Evolutionary conservation across 139 green algal species (phyloP), one percentile per base, ranked within the genome.

Genomic region (Asterochloris erici): DNA sequence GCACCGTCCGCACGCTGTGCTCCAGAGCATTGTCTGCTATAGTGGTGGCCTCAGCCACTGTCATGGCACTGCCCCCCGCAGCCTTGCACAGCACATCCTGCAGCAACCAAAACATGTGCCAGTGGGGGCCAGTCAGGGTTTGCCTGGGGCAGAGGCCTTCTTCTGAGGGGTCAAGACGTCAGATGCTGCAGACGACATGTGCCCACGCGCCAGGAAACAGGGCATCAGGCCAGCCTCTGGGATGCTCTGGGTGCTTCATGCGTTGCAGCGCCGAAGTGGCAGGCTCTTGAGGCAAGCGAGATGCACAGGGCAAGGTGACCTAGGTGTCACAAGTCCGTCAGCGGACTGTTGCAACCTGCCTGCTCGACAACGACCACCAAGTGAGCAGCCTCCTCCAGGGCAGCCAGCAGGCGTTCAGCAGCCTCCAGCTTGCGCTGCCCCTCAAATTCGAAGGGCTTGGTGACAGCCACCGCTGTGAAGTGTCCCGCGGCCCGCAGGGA

Each of bases 21-120:
- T 95, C 93, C 83, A 97, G 87, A 21, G 94, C 94, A 63, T 88
- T 94, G 89, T 97, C 92, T 1, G 94, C 90, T 63, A 97, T 96
- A 28, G 87, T 85, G 13, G 88, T 91, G 15, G 94, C 93, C 70
- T 97, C 83, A 0, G 86, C 82, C 76, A 97, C 90, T 0, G 93
- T 96, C 81, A 97, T 87, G 80, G 84, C 62, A 19, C 28, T 54
- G 0, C 73, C 84, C 12, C 66, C 79, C 13, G n/a, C 74, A 47
- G 81, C 79, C 60, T 81, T 75, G n/a, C 62, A 68, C 70, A 86
- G 64, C 14, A 83, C 83, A 71, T 86, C 82, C 73, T 88, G 83
- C 78, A 84, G 12, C 61, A 24, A 66, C 28, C 38, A 54, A 54
- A 6, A 54, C 2, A 2, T 54, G 38, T 54, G 6, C 38, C 38